Base-by-base conservation (phyloP, 805 yeast species). In the Saccharomycopsis javanensis region DNA sequence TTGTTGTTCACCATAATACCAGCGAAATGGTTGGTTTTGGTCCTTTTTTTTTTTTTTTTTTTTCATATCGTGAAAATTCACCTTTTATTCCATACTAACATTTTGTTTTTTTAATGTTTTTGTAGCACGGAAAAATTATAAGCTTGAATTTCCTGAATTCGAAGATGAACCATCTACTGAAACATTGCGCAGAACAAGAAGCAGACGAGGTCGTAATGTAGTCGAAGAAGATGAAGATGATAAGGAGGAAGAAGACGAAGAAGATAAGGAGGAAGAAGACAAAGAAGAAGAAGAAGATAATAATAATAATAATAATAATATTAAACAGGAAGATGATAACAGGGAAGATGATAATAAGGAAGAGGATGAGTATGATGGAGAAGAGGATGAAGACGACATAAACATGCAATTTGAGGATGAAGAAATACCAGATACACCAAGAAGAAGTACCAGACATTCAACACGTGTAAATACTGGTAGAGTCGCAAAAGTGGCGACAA, bases 371-470 rank as follows among this genome's bases (percentile, higher is more conserved):
- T n/a, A n/a, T n/a, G n/a, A n/a, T n/a, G 62, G 53, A 16, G 34
- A 51, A 37, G 31, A 55, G 45, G 38, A 57, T 50, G 45, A 48
- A 55, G 59, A 54, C 28, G 55, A 42, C 11, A 74, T 69, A 53
- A 65, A 65, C 10, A 69, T 64, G 18, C 72, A 66, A 20, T 60
- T 65, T 34, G 71, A 67, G 48, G 28, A 42, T 18, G 48, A 42
- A 20, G 25, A 42, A 6, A n/a, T 20, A 13, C 15, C 18, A 42
- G 15, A 13, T 20, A 20, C 8, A 42, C n/a, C 48, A 20, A 23
- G 48, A 42, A 42, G 48, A 42, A 20, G 48, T 15, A 42, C 48
- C 18, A 42, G 48, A 25, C 48, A 42, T 23, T 42, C 48, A 3
- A 23, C 23, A 23, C 48, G 48, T 42, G 5, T 42, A 13, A 20